Evolutionary conservation across 306 rosid species (phyloP), one percentile per base, ranked within the genome.

Genomic region (Aeschynomene evenia): DNA sequence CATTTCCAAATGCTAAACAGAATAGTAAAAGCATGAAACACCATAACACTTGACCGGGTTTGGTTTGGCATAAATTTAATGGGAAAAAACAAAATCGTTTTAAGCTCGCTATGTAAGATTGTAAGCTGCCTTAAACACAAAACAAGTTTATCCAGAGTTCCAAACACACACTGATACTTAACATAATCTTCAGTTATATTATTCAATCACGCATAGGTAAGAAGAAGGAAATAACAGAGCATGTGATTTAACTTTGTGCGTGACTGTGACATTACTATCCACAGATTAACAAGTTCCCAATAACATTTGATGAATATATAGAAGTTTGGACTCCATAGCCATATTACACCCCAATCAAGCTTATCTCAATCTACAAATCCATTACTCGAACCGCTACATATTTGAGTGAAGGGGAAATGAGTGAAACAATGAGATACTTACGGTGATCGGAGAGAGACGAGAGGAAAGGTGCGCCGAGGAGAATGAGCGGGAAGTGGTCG

Each of bases 371-470:
- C 42, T 48, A 16, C 13, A 18, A 10, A 9, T 18, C 7, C 23
- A 11, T 66, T 18, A 26, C 13, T 8, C 11, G 29, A 28, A 56
- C 14, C 22, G 9, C 29, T 29, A 56, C 7, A 28, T 14, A 14
- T n/a, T 24, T 13, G 14, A 5, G 42, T 2, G 43, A 20, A 46
- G n/a, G 34, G 43, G 13, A 33, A 57, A 24, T 6, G 69, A 65
- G 48, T 61, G 61, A 66, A 63, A 59, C 61, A 46, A 56, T 62
- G 50, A 0, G 49, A 57, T 51, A 64, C 77, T 76, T 79, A 83
- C 84, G 12, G 43, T 2, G 67, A 40, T 3, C 18, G 86, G 78
- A 62, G 80, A 80, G 52, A 14, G 60, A 28, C 59, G 84, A 62
- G 71, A 40, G 14, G 54, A 22, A 43, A 60, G 56, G 40, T 36